Conservation (phyloP, 2,329 filamentous ascomycete genomes). For the Neofusicoccum parvum region DNA sequence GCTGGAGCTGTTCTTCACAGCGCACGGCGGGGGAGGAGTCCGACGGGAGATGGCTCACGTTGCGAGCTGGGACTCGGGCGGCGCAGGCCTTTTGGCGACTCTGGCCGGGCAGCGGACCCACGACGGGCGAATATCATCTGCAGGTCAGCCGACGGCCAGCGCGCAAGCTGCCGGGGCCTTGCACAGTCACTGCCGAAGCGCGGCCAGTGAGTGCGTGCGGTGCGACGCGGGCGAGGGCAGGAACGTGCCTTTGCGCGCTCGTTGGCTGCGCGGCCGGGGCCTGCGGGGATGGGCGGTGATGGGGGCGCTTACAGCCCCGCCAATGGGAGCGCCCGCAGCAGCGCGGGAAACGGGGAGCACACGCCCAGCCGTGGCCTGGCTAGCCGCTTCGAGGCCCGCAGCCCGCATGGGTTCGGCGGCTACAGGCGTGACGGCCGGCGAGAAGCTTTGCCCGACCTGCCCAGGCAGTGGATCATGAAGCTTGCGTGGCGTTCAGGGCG, state of each 20-base stretch:
- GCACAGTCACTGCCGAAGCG: constrained; percentile 13
- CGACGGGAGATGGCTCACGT: not conserved
- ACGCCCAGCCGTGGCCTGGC: constrained; percentile 9
- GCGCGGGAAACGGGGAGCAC: not conserved
- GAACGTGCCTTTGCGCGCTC: constrained; percentile 16
- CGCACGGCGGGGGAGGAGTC: not conserved
- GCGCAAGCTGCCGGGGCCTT: constrained; percentile 6
- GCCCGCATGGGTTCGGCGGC: constrained; percentile 3
- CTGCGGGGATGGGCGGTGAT: constrained; percentile 12
- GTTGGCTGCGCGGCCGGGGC: constrained; percentile 4
- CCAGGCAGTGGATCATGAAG: constrained; percentile 3
- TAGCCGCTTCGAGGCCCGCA: not conserved
- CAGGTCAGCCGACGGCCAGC: constrained; percentile 17
- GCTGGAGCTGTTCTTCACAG: not conserved
- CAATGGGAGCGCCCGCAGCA: constrained; percentile 4
- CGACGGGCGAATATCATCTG: constrained; percentile 8
- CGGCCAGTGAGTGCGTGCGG: constrained; percentile 12
- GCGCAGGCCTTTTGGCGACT: constrained; percentile 14
- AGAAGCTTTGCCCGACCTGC: constrained; percentile 13
- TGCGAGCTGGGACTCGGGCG: not conserved
- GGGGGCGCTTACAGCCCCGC: constrained; percentile 5
- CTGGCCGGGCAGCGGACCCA: not conserved
- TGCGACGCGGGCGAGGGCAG: constrained; percentile 6
- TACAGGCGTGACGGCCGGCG: not conserved
- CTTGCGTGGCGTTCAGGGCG: not conserved